phyloP scores from a whole-genome alignment of 2,329 filamentous ascomycete genomes.

The Pyricularia pennisetigena region DNA sequence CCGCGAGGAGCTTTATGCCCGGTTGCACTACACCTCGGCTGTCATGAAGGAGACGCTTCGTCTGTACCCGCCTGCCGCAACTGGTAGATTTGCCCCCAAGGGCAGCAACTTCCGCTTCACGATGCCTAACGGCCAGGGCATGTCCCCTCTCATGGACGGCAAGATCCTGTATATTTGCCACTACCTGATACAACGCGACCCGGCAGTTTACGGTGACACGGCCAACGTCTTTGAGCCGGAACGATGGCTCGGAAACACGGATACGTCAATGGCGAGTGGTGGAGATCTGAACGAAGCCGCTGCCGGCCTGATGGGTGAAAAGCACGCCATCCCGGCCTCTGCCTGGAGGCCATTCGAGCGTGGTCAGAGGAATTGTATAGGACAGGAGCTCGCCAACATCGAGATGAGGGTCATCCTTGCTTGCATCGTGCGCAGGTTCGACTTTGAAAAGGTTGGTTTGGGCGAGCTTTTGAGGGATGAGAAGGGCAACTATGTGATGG shows the following conservation, averaged over 20 bases:
- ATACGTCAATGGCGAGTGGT: conserved; percentile 15
- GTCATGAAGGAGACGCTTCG: conserved; percentile 28
- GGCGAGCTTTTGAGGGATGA: conserved; percentile 17
- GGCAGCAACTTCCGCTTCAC: conserved; percentile 19
- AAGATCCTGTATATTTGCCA: conserved; percentile 23
- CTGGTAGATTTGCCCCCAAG: conserved; percentile 16
- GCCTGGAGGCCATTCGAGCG: conserved; percentile 45
- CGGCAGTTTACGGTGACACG: conserved; percentile 22
- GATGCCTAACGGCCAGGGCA: conserved; percentile 15
- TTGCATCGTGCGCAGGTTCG: conserved; percentile 17
- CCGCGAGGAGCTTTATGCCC: conserved; percentile 19
- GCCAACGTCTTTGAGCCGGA: conserved; percentile 27
- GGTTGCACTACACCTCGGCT: conserved; percentile 24
- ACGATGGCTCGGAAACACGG: conserved; percentile 24
- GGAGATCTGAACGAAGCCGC: neutral
- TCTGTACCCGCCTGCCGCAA: conserved; percentile 22
- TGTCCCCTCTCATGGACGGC: conserved; percentile 20
- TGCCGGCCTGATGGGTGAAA: conserved; percentile 4
- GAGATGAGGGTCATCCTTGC: conserved; percentile 21
- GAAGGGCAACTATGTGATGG: conserved; percentile 10
- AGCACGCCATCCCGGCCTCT: conserved; percentile 17
- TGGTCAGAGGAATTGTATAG: conserved; percentile 43
- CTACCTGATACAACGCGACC: conserved; percentile 24
- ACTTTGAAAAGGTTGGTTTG: conserved; percentile 21
- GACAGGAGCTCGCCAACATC: conserved; percentile 38